These are phyloP conservation scores for Pythium diclinum DNA, from an alignment of 352 stramenopile species.

Conservation along the genomic window DNA sequence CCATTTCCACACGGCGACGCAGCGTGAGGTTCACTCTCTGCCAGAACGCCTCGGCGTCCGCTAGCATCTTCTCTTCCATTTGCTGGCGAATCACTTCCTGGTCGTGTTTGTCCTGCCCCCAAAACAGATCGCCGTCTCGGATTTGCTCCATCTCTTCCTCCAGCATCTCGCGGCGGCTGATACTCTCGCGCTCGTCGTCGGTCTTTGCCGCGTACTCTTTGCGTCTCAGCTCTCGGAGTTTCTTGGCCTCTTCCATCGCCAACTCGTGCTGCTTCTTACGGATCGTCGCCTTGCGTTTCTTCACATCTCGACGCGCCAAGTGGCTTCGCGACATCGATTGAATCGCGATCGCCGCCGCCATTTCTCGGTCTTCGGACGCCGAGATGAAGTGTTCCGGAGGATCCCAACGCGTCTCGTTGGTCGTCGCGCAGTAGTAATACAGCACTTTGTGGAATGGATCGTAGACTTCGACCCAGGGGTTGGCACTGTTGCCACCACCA, in stretches of 20 bases:
- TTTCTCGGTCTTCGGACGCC: constrained; percentile 37
- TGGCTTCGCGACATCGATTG: constrained; percentile 52
- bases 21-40: constrained; percentile 37
- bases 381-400: constrained; percentile 36
- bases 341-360: constrained; percentile 51
- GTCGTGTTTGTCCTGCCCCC: constrained; percentile 44
- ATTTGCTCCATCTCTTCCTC: constrained; percentile 56
- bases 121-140: constrained; percentile 44
- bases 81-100: constrained; percentile 38
- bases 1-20: constrained; percentile 20
- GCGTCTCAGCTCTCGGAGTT: constrained; percentile 24
- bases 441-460: constrained; percentile 50
- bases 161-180: constrained; percentile 45
- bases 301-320: constrained; percentile 31
- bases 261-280: constrained; percentile 29
- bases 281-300: constrained; percentile 30
- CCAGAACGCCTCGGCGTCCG: constrained; percentile 38
- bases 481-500: neutral
- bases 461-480: constrained; percentile 62
- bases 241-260: constrained; percentile 19
- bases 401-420: constrained; percentile 49
- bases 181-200: constrained; percentile 37
- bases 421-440: constrained; percentile 57
- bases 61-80: constrained; percentile 46
- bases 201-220: constrained; percentile 29